A percentile compares a stretch with the other conserved stretches of the same genome.
Conservation (phyloP, 2,329 filamentous ascomycete species). For the Colletotrichum sp. region DNA sequence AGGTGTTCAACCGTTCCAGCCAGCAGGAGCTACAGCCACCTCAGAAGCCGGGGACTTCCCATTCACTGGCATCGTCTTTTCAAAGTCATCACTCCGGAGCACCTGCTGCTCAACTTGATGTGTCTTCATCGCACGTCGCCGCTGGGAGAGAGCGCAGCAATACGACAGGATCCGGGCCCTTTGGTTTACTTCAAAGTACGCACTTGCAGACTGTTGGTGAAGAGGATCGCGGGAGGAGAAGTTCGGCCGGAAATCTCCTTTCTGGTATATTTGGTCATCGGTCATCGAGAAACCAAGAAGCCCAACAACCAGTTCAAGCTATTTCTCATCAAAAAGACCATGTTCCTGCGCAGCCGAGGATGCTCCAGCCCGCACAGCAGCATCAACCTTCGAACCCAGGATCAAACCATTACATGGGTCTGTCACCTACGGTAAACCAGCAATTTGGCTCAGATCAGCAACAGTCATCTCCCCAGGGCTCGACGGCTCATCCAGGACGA, state of each 20-base stretch:
- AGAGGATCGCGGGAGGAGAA: conserved; percentile 26
- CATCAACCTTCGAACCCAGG: background rate
- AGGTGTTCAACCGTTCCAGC: conserved; percentile 29
- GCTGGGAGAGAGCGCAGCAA: conserved; percentile 23
- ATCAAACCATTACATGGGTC: background rate
- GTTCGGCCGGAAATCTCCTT: conserved; percentile 25
- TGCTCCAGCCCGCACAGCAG: background rate
- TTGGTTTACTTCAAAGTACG: background rate
- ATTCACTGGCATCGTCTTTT: conserved; percentile 25
- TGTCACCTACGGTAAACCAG: background rate
- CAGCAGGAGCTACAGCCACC: conserved; percentile 22
- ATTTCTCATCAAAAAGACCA: background rate
- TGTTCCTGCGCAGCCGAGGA: background rate
- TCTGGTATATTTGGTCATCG: conserved; percentile 25
- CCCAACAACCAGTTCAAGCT: background rate
- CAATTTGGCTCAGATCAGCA: background rate
- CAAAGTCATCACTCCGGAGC: conserved; percentile 17
- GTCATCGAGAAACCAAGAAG: conserved; percentile 24
- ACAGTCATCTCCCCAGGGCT: background rate
- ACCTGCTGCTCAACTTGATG: background rate
- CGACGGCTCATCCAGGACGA: background rate
- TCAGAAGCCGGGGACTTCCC: conserved; percentile 22
- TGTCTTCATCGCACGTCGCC: background rate
- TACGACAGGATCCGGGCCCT: conserved; percentile 22
- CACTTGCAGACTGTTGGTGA: conserved; percentile 14